Evolutionary conservation across 129 eudicot genomes (phyloP).

Genomic region (Logfia minima): DNA sequence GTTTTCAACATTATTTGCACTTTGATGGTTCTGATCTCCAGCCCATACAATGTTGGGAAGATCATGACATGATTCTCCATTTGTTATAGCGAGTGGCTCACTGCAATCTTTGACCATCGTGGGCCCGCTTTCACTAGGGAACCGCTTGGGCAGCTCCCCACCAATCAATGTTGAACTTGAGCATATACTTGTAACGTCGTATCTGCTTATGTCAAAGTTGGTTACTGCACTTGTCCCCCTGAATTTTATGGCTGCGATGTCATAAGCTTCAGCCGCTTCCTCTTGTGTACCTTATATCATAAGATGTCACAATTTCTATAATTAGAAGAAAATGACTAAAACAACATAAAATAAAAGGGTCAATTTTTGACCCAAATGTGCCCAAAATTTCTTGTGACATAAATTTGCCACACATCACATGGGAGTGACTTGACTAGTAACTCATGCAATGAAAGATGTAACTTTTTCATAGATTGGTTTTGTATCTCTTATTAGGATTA

Average conservation of each 20-base stretch:
- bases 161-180: constrained; percentile 78
- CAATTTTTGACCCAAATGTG: not conserved
- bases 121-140: constrained; percentile 35
- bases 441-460: not conserved
- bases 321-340: not conserved
- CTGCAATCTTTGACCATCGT: constrained; percentile 29
- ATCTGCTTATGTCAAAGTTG: constrained; percentile 76
- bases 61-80: constrained; percentile 42
- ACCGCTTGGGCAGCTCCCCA: constrained; percentile 73
- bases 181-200: constrained; percentile 84
- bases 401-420: not conserved
- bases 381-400: not conserved
- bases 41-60: constrained; percentile 51
- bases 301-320: not conserved
- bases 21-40: constrained; percentile 23
- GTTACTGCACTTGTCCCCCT: constrained; percentile 92
- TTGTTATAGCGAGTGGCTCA: constrained; percentile 45
- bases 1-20: constrained; percentile 2
- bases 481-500: not conserved
- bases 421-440: not conserved
- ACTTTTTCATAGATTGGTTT: not conserved
- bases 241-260: constrained; percentile 92
- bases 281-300: constrained; percentile 68
- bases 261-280: constrained; percentile 94
- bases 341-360: not conserved